Percentiles rank a stretch among this genome's conserved stretches.
These are phyloP conservation scores for Aspergillus fischeri DNA, from an alignment of 2,329 filamentous ascomycete genomes.

Conservation along the genomic window DNA sequence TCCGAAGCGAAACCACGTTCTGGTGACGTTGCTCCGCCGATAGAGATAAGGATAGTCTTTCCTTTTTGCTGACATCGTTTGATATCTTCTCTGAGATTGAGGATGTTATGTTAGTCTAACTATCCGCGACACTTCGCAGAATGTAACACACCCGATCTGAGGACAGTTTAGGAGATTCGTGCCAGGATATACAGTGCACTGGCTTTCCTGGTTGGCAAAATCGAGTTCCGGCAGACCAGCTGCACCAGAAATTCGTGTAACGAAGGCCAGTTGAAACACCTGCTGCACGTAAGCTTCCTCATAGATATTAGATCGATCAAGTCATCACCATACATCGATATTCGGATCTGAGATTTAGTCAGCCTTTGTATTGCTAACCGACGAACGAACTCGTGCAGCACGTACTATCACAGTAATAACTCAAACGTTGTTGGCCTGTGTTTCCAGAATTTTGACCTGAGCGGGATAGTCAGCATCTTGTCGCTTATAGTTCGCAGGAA, in stretches of 20 bases:
- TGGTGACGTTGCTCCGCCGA: constrained; percentile 68
- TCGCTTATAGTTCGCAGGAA: not conserved
- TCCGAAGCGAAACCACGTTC: constrained; percentile 61
- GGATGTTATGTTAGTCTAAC: not conserved
- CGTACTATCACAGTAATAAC: constrained; percentile 58
- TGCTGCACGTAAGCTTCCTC: constrained; percentile 33
- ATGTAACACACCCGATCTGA: constrained; percentile 53
- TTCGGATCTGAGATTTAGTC: not conserved
- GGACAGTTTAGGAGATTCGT: constrained; percentile 59
- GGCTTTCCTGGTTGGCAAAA: constrained; percentile 61
- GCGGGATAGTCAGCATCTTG: not conserved
- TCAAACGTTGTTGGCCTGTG: constrained; percentile 52
- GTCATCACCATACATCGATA: not conserved
- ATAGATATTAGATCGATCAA: constrained; percentile 8
- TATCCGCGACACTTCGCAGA: constrained; percentile 18
- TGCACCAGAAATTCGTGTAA: constrained; percentile 53
- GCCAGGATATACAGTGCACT: constrained; percentile 56
- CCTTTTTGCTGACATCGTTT: constrained; percentile 58
- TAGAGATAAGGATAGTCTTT: constrained; percentile 69
- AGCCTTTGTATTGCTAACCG: not conserved
- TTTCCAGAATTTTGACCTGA: constrained; percentile 56
- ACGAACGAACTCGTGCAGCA: constrained; percentile 3
- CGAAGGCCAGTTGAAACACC: constrained; percentile 63
- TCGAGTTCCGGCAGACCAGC: constrained; percentile 53
- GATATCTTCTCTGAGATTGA: constrained; percentile 41